Conservation (phyloP, 2,329 filamentous ascomycete genomes). For the Cadophora luteo-olivacea region DNA sequence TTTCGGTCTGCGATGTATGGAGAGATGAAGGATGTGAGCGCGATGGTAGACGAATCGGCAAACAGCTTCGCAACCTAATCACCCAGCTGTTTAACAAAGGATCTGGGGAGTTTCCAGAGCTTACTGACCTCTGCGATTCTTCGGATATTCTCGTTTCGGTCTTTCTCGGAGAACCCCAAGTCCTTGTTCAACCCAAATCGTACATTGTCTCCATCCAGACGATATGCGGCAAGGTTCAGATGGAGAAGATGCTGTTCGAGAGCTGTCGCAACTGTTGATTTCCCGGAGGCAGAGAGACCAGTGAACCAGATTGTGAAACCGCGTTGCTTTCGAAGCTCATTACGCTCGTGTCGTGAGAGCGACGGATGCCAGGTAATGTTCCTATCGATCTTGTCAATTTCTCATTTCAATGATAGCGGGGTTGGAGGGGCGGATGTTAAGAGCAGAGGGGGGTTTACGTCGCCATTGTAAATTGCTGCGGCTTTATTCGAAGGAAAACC, state of each 20-base stretch:
- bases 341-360: slow-evolving; percentile 80
- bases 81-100: background rate
- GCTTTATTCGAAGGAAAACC: background rate
- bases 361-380: slow-evolving; percentile 89
- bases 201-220: slow-evolving; percentile 97
- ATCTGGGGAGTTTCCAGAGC: background rate
- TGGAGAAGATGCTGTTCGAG: slow-evolving; percentile 97
- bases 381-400: slow-evolving; percentile 51
- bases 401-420: slow-evolving; percentile 26
- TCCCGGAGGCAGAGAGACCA: slow-evolving; percentile 92
- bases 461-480: slow-evolving; percentile 31
- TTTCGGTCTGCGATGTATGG: slow-evolving; percentile 89
- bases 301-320: slow-evolving; percentile 99
- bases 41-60: slow-evolving; percentile 85
- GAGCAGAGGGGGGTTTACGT: slow-evolving; percentile 34
- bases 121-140: slow-evolving; percentile 79
- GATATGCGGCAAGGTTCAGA: slow-evolving; percentile 82
- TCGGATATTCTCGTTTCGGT: slow-evolving; percentile 97
- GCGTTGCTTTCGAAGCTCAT: slow-evolving; percentile 76
- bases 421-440: slow-evolving; percentile 37
- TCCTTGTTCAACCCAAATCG: slow-evolving; percentile 98
- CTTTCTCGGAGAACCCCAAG: slow-evolving; percentile 89
- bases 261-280: slow-evolving; percentile 95
- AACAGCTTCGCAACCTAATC: slow-evolving; percentile 88
- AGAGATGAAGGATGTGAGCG: slow-evolving; percentile 96